A percentile compares a stretch with the other conserved stretches of the same genome.
Evolutionary conservation across 2,329 filamentous ascomycete species (phyloP).

Genomic region (Monilinia laxa): DNA sequence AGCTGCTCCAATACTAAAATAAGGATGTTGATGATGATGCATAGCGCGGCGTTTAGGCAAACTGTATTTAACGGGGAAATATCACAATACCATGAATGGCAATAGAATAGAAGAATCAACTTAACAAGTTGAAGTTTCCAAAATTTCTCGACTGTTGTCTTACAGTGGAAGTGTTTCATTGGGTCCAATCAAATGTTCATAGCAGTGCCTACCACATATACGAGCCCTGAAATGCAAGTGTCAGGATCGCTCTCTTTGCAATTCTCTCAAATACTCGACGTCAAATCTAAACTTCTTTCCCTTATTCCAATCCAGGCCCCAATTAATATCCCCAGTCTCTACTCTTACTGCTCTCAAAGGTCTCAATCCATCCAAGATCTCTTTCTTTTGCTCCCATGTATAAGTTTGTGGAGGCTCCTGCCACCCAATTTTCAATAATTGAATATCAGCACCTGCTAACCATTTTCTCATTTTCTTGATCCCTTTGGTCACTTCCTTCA

Average conservation of each 20-base stretch:
- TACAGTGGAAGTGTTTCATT: not conserved
- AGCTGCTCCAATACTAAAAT: slow-evolving; percentile 36
- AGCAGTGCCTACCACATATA: slow-evolving; percentile 10
- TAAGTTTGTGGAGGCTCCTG: slow-evolving; percentile 38
- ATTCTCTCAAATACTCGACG: slow-evolving; percentile 33
- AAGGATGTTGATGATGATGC: slow-evolving; percentile 29
- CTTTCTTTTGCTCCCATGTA: slow-evolving; percentile 35
- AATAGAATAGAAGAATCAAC: slow-evolving; percentile 2
- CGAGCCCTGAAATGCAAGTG: not conserved
- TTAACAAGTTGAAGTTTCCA: slow-evolving; percentile 10
- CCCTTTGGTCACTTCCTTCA: slow-evolving; percentile 75
- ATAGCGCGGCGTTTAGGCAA: slow-evolving; percentile 41
- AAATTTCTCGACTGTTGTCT: slow-evolving; percentile 2
- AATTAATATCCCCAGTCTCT: slow-evolving; percentile 34
- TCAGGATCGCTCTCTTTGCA: slow-evolving; percentile 29
- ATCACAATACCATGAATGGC: slow-evolving; percentile 6
- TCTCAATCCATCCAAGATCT: slow-evolving; percentile 35
- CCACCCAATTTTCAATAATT: slow-evolving; percentile 33
- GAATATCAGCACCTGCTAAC: slow-evolving; percentile 34
- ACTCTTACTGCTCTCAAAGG: slow-evolving; percentile 30
- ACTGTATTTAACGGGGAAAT: slow-evolving; percentile 15
- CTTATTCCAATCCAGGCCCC: slow-evolving; percentile 37
- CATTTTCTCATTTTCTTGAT: slow-evolving; percentile 36
- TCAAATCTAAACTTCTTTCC: slow-evolving; percentile 35
- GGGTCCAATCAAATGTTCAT: not conserved